phyloP scores from a whole-genome alignment of 2,329 filamentous ascomycete genomes.

The Lomentospora prolificans region DNA sequence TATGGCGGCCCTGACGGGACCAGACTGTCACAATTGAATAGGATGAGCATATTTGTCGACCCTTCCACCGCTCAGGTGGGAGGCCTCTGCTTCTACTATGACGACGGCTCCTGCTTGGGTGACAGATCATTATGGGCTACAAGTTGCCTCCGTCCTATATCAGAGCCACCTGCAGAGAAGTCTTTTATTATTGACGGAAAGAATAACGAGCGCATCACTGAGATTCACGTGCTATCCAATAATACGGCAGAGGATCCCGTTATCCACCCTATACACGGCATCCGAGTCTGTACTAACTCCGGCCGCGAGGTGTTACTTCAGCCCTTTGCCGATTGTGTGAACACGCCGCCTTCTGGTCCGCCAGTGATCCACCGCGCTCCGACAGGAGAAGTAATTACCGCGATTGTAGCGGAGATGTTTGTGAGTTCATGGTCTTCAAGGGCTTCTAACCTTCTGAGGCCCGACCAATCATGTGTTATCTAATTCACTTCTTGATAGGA shows the following conservation, averaged over 20 bases:
- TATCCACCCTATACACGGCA: neutral
- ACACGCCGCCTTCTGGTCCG: neutral
- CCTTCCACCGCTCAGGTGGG: neutral
- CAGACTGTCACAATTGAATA: neutral
- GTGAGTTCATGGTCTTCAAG: too few relatives aligned
- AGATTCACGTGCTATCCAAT: neutral
- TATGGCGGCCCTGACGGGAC: neutral
- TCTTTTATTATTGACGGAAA: neutral
- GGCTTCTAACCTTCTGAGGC: too few relatives aligned
- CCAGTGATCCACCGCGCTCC: neutral
- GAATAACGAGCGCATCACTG: neutral
- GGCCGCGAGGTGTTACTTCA: neutral
- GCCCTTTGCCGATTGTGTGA: neutral
- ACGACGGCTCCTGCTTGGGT: neutral
- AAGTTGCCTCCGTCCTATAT: neutral
- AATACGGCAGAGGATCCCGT: neutral
- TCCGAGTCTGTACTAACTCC: neutral
- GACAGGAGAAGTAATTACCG: neutral
- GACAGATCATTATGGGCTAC: neutral
- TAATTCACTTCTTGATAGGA: neutral
- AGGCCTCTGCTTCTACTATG: neutral
- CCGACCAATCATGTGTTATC: neutral
- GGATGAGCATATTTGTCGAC: neutral
- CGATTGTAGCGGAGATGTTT: neutral
- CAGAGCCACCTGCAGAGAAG: neutral